Evolutionary conservation across 2,329 filamentous ascomycete genomes (phyloP), one percentile per base, ranked within the genome.

Genomic region (Alternaria gansuensis): DNA sequence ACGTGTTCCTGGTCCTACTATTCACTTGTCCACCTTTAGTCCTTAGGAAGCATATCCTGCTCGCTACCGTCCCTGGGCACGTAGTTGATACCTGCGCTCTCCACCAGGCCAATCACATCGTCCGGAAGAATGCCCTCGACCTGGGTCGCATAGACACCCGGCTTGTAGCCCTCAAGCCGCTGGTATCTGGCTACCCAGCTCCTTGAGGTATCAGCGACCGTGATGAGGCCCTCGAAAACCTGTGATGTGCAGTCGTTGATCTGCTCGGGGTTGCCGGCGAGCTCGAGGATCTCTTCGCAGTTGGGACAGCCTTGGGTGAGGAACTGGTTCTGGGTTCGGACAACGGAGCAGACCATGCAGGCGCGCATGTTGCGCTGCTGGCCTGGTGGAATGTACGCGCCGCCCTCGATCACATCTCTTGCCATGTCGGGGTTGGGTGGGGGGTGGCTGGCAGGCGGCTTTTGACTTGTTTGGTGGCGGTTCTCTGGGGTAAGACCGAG

Each of bases 121-220:
- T 85, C 83, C 0, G 86, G 84, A 49, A 88, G 73, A 62, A 91
- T 87, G 17, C 95, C 95, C 31, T 90, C 92, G 24, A 99, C 95
- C 81, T 98, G 97, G 55, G 93, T 91, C 17, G 95, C 95, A 80
- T 99, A 99, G 57, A 96, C 88, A 53, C 95, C 95, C 14, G 88
- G 86, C 51, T 95, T 90, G 77, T 96, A 98, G 54, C 87, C 87
- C 76, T 97, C 92, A 59, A 99, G 81, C 8, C 95, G 87, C 83
- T 98, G 93, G 90, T 93, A 98, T 75, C 92, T 91, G n/a, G 94
- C 93, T 48, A 98, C 92, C 95, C 95, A 99, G 72, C 91, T 96
- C 67, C 84, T 86, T 41, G 82, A 81, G n/a, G 93, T 93, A 75
- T 97, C 89, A 46, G 89, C 87, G 36, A 98, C 85, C 39, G 91